Evolutionary conservation across 352 stramenopile species (phyloP).

Genomic region (Phytopythium vexans): DNA sequence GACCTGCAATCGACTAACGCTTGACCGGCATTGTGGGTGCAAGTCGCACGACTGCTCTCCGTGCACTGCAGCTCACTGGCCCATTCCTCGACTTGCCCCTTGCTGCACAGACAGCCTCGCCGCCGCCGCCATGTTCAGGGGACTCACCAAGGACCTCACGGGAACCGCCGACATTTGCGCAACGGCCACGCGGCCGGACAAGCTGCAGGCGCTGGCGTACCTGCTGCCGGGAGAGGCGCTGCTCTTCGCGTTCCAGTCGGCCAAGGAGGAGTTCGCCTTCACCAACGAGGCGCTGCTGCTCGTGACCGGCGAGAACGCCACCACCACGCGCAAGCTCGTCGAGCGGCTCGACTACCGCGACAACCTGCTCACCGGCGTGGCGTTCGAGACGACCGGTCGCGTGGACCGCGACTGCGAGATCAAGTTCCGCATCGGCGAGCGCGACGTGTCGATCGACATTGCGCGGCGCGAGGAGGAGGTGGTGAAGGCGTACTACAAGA

Average conservation of each 20-base stretch:
- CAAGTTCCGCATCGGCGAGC: slow-evolving; percentile 48
- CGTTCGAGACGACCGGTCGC: slow-evolving; percentile 53
- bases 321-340: slow-evolving; percentile 44
- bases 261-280: slow-evolving; percentile 61
- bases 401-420: slow-evolving; percentile 65
- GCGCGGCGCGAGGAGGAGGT: slow-evolving; percentile 41
- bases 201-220: slow-evolving; percentile 28
- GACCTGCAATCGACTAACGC: too few species aligned
- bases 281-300: slow-evolving; percentile 55
- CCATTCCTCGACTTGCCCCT: not conserved
- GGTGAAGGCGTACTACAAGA: slow-evolving; percentile 54
- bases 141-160: slow-evolving; percentile 44
- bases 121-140: slow-evolving; percentile 35
- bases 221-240: slow-evolving; percentile 37
- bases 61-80: not conserved
- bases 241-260: slow-evolving; percentile 53
- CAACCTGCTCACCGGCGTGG: slow-evolving; percentile 19
- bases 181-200: slow-evolving; percentile 20
- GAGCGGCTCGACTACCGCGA: slow-evolving; percentile 42
- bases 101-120: not conserved
- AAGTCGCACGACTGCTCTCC: too few species aligned
- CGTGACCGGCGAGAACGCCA: slow-evolving; percentile 31
- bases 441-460: slow-evolving; percentile 47
- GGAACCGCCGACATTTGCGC: slow-evolving; percentile 54
- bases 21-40: too few species aligned